Conservation (phyloP, 345 rosid genomes). For the Hypericum perforatum region DNA sequence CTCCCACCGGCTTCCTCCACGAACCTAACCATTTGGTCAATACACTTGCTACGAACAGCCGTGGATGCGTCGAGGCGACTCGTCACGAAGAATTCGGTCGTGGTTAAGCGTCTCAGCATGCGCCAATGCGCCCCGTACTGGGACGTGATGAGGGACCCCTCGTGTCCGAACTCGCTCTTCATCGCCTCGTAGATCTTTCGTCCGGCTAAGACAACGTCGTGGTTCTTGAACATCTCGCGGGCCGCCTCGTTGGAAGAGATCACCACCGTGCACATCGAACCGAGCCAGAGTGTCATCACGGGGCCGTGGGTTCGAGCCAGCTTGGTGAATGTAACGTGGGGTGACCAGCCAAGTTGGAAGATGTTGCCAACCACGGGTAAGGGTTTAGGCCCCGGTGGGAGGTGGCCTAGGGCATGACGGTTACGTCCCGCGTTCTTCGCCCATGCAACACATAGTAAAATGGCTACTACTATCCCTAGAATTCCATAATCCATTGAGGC, state of each 20-base stretch:
- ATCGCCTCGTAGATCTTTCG: constrained; percentile 74
- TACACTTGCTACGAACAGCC: constrained; percentile 36
- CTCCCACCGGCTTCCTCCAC: constrained; percentile 33
- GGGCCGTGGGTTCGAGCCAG: constrained; percentile 51
- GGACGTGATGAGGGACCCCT: constrained; percentile 59
- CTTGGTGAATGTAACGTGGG: constrained; percentile 44
- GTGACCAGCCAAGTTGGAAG: constrained; percentile 42
- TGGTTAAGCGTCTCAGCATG: constrained; percentile 52
- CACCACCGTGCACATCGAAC: constrained; percentile 65
- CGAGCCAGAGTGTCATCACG: constrained; percentile 62
- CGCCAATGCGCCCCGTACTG: constrained; percentile 80
- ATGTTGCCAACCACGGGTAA: constrained; percentile 67
- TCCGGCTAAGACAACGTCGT: constrained; percentile 56
- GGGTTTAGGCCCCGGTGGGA: constrained; percentile 64
- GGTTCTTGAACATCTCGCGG: constrained; percentile 65
- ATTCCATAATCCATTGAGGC: constrained; percentile 29
- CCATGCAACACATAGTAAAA: constrained; percentile 34
- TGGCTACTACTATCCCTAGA: constrained; percentile 18
- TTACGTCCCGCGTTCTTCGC: constrained; percentile 28
- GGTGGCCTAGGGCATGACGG: constrained; percentile 20
- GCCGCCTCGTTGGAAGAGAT: constrained; percentile 58
- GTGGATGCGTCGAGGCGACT: constrained; percentile 51
- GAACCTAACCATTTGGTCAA: constrained; percentile 41
- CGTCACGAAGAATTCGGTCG: constrained; percentile 51
- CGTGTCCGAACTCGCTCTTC: constrained; percentile 43